Evolutionary conservation across 2,329 filamentous ascomycete species (phyloP), one percentile per base, ranked within the genome.

Genomic region (Aspergillus sp.): DNA sequence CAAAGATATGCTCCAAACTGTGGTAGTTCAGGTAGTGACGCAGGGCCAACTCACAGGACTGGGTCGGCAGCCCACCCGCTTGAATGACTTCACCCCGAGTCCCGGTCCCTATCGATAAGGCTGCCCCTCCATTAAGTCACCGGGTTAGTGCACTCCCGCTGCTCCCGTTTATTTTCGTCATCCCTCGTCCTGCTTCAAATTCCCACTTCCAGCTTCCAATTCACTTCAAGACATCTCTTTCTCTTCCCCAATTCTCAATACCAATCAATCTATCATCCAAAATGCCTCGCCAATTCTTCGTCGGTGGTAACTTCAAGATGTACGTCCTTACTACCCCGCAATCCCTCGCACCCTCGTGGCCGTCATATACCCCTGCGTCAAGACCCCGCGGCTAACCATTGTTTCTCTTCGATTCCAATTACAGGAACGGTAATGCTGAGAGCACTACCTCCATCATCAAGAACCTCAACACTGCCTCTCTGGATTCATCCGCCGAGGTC

Each of bases 281-380:
- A 72, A 96, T 96, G 92, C 85, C 88, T 85, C 92, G 92, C 83
- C 89, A 92, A 83, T 96, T 96, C 85, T 96, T 96, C 78, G 90
- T 96, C 78, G 93, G 93, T 79, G 93, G 93, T 76, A 99, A 99
- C 89, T 98, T 98, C 84, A 98, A 99, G 86, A 98, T 98, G 93
- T 96, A 81, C 75, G 84, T 58, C 32, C 8, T 36, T 61, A 59
- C 54, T 68, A 59, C 64, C 64, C 64, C 68, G 58, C 67, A 56
- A 61, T 62, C 59, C 62, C 66, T 62, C 64, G 63, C 57, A 61
- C 63, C 62, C 58, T 50, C 45, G 26, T 34, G 30, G 9, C 45
- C 22, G 52, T 48, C 57, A 39, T 32, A 26, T 34, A 44, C 49
- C 38, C 12, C 48, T 36, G 24, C 53, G 24, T 38, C 34, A 36